Evolutionary conservation across 352 stramenopile species (phyloP), one percentile per base, ranked within the genome.

Genomic region (Pythium rishiriense): DNA sequence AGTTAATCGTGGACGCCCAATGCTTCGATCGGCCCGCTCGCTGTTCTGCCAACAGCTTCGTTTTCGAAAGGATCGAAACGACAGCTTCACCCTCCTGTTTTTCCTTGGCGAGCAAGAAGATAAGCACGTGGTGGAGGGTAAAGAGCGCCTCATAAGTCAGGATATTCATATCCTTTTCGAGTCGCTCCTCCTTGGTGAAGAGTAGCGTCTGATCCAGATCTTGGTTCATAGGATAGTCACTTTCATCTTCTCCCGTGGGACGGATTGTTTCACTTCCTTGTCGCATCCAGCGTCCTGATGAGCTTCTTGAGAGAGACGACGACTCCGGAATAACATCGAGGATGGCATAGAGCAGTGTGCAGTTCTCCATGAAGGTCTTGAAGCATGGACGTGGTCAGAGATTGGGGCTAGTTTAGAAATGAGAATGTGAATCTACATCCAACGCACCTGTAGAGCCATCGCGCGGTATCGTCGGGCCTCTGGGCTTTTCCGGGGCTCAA

Each of bases 91-190:
- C 49, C 35, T 72, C 65, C 33, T 68, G 24, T n/a, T 37, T 59
- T 33, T 73, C 66, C 26, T 69, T 68, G 0, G 45, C 66, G 25
- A 73, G 61, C 45, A 92, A 63, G 28, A 81, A 81, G 29, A 87
- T 68, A n/a, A 86, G 42, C 29, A 88, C 72, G 47, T 87, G 75
- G 49, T 92, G 76, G 19, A 89, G 61, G 19, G 79, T 87, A 39
- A 88, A 75, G 24, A 90, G 67, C 41, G 79, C 75, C 52, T 92
- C 83, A 52, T 88, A 89, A 42, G 77, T 82, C 8, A 90, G 69
- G 17, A 85, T 76, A 42, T 75, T 88, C 69, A 92, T 89, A 22
- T 90, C 72, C 28, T 78, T 87, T 37, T 88, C 78, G 1, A 90
- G 68, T n/a, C 75, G 71, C 25, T 79, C 79, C 24, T 92, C 83